Evolutionary conservation across 345 rosid genomes (phyloP).

Genomic region (Rhizophora mangle): DNA sequence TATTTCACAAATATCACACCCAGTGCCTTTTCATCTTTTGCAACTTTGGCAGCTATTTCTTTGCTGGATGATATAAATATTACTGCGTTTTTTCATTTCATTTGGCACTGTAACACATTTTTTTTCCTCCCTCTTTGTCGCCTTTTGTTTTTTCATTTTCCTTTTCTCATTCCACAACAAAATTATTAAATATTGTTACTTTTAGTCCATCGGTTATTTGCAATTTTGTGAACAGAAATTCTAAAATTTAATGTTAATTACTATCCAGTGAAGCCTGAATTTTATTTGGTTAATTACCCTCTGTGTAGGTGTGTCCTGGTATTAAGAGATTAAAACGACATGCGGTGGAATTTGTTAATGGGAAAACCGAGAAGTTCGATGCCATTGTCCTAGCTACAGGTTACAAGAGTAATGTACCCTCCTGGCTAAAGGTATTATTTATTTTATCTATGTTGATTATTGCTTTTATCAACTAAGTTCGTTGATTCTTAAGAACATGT

Average conservation of each 20-base stretch:
- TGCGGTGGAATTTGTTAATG: constrained; percentile 71
- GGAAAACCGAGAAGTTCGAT: constrained; percentile 60
- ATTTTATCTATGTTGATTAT: background rate
- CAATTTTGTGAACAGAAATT: background rate
- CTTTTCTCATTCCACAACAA: background rate
- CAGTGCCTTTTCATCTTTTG: background rate
- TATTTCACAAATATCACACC: background rate
- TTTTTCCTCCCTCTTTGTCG: constrained; percentile 6
- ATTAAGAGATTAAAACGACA: constrained; percentile 48
- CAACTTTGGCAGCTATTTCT: background rate
- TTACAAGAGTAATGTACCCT: constrained; percentile 77
- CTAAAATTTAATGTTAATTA: too few species aligned
- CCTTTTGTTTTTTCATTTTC: background rate
- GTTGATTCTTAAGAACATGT: background rate
- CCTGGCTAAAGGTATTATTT: constrained; percentile 75
- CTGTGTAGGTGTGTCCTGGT: constrained; percentile 54
- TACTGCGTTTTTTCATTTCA: background rate
- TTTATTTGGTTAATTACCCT: background rate
- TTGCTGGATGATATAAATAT: constrained; percentile 3
- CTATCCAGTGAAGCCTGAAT: background rate
- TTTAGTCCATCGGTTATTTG: background rate
- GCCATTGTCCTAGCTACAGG: constrained; percentile 89
- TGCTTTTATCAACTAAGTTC: background rate
- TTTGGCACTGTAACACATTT: constrained; percentile 7
- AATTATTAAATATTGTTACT: background rate